These are phyloP conservation scores for Colletotrichum tofieldiae DNA, from an alignment of 2,329 filamentous ascomycete species.

Conservation along the genomic window DNA sequence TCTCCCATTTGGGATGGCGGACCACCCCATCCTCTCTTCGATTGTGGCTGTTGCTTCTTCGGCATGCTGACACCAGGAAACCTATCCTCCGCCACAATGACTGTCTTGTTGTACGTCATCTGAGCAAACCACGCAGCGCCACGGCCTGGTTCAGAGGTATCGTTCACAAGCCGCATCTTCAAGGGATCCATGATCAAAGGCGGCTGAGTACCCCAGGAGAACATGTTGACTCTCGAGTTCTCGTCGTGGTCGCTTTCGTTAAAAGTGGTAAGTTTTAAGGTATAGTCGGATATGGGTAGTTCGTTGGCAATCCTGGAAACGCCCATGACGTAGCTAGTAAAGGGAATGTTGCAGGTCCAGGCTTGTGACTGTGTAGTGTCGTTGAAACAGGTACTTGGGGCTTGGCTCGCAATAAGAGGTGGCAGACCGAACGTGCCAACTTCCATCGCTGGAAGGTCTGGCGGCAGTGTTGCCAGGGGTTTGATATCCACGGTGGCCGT, in stretches of 20 bases:
- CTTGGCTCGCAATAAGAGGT: slow-evolving; percentile 64
- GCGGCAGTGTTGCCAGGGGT: slow-evolving; percentile 65
- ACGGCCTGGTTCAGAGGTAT: slow-evolving; percentile 62
- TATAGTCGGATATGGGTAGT: slow-evolving; percentile 56
- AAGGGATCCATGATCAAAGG: slow-evolving; percentile 59
- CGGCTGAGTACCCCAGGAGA: slow-evolving; percentile 69
- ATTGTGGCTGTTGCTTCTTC: slow-evolving; percentile 48
- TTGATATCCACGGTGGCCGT: slow-evolving; percentile 65
- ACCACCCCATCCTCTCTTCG: slow-evolving; percentile 28
- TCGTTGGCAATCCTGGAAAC: slow-evolving; percentile 52
- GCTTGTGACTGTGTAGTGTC: slow-evolving; percentile 69
- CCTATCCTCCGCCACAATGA: slow-evolving; percentile 64
- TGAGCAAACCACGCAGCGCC: slow-evolving; percentile 72
- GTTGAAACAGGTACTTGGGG: slow-evolving; percentile 70
- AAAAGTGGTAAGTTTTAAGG: slow-evolving; percentile 56
- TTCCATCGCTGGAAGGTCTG: slow-evolving; percentile 66
- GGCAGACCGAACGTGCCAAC: slow-evolving; percentile 72
- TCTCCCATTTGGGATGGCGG: slow-evolving; percentile 43
- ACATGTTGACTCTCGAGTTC: slow-evolving; percentile 44
- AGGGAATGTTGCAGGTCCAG: slow-evolving; percentile 75
- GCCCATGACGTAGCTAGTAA: slow-evolving; percentile 61
- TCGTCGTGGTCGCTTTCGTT: slow-evolving; percentile 54
- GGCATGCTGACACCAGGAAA: slow-evolving; percentile 49
- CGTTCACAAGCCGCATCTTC: slow-evolving; percentile 65
- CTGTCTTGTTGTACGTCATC: slow-evolving; percentile 69